Evolutionary conservation across 805 yeast species (phyloP).

Genomic region (Ogataea corticis): DNA sequence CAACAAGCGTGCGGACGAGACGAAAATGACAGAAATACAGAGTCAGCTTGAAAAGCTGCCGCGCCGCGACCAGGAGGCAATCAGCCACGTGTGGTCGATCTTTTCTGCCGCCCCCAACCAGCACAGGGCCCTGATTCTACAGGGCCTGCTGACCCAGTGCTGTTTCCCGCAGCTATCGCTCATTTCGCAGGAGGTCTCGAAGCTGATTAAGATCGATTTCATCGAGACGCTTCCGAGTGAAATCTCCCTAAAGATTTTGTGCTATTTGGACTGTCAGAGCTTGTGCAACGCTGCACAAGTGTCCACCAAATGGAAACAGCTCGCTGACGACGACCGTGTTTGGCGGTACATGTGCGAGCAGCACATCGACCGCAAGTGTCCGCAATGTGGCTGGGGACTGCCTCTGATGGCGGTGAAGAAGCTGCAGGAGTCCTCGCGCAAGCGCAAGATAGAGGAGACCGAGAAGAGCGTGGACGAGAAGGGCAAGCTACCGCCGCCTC

Average conservation of each 20-base stretch:
- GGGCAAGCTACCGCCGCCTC: slow-evolving; percentile 28
- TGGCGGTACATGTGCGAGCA: slow-evolving; percentile 99
- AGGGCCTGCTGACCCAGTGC: slow-evolving; percentile 84
- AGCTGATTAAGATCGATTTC: slow-evolving; percentile 84
- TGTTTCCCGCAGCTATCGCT: slow-evolving; percentile 94
- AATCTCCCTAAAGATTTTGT: slow-evolving; percentile 76
- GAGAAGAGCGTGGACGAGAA: slow-evolving; percentile 15
- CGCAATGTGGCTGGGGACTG: slow-evolving; percentile 98
- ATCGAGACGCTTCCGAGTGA: slow-evolving; percentile 84
- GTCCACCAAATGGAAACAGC: slow-evolving; percentile 76
- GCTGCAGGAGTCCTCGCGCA: slow-evolving; percentile 33
- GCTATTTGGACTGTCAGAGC: slow-evolving; percentile 91
- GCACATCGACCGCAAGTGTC: slow-evolving; percentile 96
- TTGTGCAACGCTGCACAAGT: slow-evolving; percentile 94
- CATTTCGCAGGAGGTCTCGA: slow-evolving; percentile 74
- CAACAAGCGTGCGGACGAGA: slow-evolving; percentile 65
- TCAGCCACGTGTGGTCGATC: slow-evolving; percentile 80
- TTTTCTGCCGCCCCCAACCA: slow-evolving; percentile 72
- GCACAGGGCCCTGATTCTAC: slow-evolving; percentile 73
- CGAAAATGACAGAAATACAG: slow-evolving; percentile 66
- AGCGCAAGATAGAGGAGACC: slow-evolving; percentile 27
- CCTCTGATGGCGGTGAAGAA: slow-evolving; percentile 89
- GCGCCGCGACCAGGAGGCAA: slow-evolving; percentile 70
- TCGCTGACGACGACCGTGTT: slow-evolving; percentile 95
- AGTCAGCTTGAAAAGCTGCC: slow-evolving; percentile 57